Evolutionary conservation across 257 asterid species (phyloP).

Genomic region (Solanum medicagineum): DNA sequence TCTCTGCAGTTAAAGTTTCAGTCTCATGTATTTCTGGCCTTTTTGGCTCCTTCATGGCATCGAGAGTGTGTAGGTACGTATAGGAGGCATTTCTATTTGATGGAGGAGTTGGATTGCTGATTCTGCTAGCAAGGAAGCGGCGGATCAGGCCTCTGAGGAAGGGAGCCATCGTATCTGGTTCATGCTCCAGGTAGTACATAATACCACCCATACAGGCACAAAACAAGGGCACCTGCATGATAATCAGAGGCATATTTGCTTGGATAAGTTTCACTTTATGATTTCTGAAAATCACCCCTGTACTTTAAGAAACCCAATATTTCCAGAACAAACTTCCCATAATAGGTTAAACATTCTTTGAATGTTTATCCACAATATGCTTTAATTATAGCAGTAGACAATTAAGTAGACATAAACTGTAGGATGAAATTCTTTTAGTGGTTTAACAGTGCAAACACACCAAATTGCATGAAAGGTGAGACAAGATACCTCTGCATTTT

Average conservation of each 20-base stretch:
- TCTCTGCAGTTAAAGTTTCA: slow-evolving; percentile 44
- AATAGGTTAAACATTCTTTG: not conserved
- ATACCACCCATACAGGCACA: slow-evolving; percentile 97
- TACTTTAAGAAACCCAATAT: not conserved
- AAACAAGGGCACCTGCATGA: slow-evolving; percentile 70
- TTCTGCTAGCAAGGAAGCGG: slow-evolving; percentile 94
- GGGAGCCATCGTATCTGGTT: slow-evolving; percentile 98
- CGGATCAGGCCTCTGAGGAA: slow-evolving; percentile 84
- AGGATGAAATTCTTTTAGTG: not conserved
- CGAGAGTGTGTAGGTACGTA: slow-evolving; percentile 64
- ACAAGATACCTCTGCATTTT: slow-evolving; percentile 2
- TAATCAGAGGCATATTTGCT: not conserved
- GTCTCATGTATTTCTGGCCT: slow-evolving; percentile 32
- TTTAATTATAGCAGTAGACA: not conserved
- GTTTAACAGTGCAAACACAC: not conserved
- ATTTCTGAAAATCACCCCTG: not conserved
- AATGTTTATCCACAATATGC: not conserved
- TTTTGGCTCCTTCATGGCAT: slow-evolving; percentile 65
- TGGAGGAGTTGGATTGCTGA: slow-evolving; percentile 71
- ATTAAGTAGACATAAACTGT: not conserved
- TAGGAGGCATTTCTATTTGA: slow-evolving; percentile 60
- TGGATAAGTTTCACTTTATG: not conserved
- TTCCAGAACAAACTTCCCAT: not conserved
- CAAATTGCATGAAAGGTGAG: not conserved
- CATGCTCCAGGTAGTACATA: slow-evolving; percentile 95